A percentile compares a stretch with the other conserved stretches of the same genome.
These are phyloP conservation scores for Flaveria robusta DNA, from an alignment of 129 eudicot genomes.

Conservation along the genomic window DNA sequence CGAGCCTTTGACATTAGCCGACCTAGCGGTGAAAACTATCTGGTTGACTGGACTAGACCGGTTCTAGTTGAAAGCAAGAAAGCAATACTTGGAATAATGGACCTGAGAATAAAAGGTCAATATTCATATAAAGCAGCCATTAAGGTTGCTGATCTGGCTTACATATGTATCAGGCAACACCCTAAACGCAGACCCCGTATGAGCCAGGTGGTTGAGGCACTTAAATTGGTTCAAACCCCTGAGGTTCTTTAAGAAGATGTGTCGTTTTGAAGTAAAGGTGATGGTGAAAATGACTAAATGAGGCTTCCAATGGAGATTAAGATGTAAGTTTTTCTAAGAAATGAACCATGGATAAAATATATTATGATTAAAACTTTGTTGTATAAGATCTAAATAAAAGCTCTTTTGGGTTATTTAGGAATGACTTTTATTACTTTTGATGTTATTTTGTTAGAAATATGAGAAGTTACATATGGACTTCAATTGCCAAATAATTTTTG, in stretches of 20 bases:
- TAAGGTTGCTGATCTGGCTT: constrained; percentile 77
- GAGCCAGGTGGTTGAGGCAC: constrained; percentile 77
- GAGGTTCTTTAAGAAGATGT: constrained; percentile 44
- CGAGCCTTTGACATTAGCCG: constrained; percentile 83
- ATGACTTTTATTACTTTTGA: too few species aligned
- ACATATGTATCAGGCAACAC: constrained; percentile 77
- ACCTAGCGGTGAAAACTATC: constrained; percentile 75
- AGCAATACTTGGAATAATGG: constrained; percentile 51
- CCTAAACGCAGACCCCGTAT: constrained; percentile 80
- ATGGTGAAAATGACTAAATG: background rate
- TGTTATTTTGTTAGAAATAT: too few species aligned
- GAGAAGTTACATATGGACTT: too few species aligned
- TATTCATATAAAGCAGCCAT: constrained; percentile 54
- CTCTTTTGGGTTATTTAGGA: background rate
- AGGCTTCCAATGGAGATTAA: constrained; percentile 31
- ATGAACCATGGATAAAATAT: constrained; percentile 13
- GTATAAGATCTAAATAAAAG: constrained; percentile 26
- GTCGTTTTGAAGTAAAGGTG: constrained; percentile 24
- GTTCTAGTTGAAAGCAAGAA: constrained; percentile 62
- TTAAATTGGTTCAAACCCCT: constrained; percentile 58
- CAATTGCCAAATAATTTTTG: too few species aligned
- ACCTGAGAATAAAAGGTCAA: constrained; percentile 80
- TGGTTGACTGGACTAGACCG: constrained; percentile 87
- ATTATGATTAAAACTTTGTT: constrained; percentile 30
- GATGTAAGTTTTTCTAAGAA: constrained; percentile 11